These are phyloP conservation scores for Parastagonospora avenae DNA, from an alignment of 2,329 filamentous ascomycete genomes.

Conservation along the genomic window DNA sequence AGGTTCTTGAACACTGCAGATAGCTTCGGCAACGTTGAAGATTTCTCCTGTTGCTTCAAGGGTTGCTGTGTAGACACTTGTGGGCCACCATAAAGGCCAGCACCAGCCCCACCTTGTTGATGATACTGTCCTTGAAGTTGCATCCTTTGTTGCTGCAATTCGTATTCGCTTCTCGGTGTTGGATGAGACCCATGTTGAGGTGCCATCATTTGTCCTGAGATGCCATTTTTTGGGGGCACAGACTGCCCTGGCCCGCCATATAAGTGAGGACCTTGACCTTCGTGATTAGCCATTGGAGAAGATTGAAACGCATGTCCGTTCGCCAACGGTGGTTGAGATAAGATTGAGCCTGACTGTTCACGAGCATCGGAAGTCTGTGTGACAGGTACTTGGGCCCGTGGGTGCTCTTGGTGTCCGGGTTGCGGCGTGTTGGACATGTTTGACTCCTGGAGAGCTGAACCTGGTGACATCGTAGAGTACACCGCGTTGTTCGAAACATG, in stretches of 20 bases:
- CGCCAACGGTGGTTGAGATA: constrained; percentile 9
- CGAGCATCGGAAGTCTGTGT: background rate
- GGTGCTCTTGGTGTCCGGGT: background rate
- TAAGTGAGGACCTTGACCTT: constrained; percentile 15
- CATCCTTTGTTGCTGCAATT: constrained; percentile 39
- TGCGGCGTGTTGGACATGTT: constrained; percentile 3
- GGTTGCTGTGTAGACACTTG: constrained; percentile 26
- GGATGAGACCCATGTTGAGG: constrained; percentile 19
- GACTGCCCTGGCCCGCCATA: constrained; percentile 12
- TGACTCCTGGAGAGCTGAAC: constrained; percentile 7
- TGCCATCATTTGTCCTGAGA: constrained; percentile 10
- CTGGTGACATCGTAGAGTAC: constrained; percentile 13
- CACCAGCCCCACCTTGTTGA: constrained; percentile 50
- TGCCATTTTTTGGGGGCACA: constrained; percentile 12
- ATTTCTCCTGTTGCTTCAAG: constrained; percentile 28
- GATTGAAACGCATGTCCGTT: constrained; percentile 5
- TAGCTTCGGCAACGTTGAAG: constrained; percentile 31
- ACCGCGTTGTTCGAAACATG: constrained; percentile 6
- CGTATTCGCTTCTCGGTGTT: constrained; percentile 33
- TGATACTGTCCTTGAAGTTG: constrained; percentile 43
- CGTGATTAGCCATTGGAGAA: constrained; percentile 9
- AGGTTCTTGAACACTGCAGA: constrained; percentile 54
- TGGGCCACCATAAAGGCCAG: constrained; percentile 46
- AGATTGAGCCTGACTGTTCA: constrained; percentile 3
- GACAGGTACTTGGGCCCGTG: constrained; percentile 2